Percentiles rank a stretch among this genome's conserved stretches.
Conservation (phyloP, 1,284 basidiomycete genomes). For the Anthracocystis setariae region DNA sequence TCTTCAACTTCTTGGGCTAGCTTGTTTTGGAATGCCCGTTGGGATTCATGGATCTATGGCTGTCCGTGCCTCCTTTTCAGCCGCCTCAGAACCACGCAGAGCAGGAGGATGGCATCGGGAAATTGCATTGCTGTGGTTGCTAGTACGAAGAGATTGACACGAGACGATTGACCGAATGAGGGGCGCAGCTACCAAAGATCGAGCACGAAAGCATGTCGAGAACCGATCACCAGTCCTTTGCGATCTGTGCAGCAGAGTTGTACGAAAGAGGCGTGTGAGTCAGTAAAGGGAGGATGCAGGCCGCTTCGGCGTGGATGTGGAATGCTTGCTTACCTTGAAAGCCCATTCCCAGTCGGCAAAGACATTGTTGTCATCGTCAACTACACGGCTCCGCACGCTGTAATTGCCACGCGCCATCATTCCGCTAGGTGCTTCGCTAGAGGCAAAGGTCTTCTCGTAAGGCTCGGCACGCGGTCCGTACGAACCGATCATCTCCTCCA, state of each 20-base stretch:
- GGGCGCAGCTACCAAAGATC: not conserved
- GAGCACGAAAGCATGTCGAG: not conserved
- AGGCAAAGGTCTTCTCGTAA: constrained; percentile 69
- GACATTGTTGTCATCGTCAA: constrained; percentile 80
- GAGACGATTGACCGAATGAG: not conserved
- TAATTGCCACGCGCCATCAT: constrained; percentile 83
- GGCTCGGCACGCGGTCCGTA: constrained; percentile 72
- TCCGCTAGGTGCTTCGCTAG: constrained; percentile 71
- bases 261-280: not conserved
- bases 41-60: no score
- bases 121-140: constrained; percentile 21
- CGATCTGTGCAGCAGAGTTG: constrained; percentile 23
- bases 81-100: no score
- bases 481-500: constrained; percentile 90
- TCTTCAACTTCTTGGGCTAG: constrained; percentile 93
- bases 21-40: no score
- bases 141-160: constrained; percentile 1
- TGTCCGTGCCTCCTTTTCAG: not conserved
- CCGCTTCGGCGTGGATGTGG: no score
- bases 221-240: constrained; percentile 53
- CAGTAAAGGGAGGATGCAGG: not conserved
- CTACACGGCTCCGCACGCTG: constrained; percentile 79
- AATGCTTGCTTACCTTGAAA: constrained; percentile 58
- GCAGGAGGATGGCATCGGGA: constrained; percentile 1
- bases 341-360: constrained; percentile 73